phyloP scores from a whole-genome alignment of 306 rosid species.

The Cyamopsis tetragonoloba region DNA sequence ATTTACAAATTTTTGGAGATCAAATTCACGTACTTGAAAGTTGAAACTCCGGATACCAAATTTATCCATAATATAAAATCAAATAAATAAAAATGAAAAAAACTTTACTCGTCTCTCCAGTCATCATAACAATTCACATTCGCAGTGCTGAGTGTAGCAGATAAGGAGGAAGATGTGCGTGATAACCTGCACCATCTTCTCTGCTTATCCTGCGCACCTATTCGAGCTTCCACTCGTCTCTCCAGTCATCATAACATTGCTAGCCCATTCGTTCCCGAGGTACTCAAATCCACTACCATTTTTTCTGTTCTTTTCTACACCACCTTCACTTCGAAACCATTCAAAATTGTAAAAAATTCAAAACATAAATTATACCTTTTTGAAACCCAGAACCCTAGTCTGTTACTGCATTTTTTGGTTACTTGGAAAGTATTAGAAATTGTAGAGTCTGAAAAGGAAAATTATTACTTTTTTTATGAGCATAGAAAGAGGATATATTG shows the following conservation, averaged over 20 bases:
- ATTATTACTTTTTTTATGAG: background rate
- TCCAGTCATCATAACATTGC: conserved; percentile 28
- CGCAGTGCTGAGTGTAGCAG: no score
- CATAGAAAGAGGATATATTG: background rate
- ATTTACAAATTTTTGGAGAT: no score
- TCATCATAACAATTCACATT: no score
- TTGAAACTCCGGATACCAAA: no score
- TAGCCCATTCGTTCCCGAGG: conserved; percentile 76
- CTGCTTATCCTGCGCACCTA: conserved; percentile 50
- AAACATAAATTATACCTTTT: background rate
- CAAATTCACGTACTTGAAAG: no score
- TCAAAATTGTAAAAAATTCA: background rate
- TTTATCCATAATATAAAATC: no score
- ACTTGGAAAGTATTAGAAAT: background rate
- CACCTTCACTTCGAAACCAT: background rate
- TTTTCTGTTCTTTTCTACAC: no score
- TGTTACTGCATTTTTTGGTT: background rate
- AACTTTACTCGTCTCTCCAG: no score
- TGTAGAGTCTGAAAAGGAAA: background rate
- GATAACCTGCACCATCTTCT: conserved; percentile 20
- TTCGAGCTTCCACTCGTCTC: conserved; percentile 32
- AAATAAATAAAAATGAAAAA: no score
- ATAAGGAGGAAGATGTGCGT: conserved; percentile 5
- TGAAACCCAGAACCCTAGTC: background rate
- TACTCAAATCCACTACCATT: conserved; percentile 1